phyloP scores from a whole-genome alignment of 2,329 filamentous ascomycete genomes.

The Bretziella fagacearum region DNA sequence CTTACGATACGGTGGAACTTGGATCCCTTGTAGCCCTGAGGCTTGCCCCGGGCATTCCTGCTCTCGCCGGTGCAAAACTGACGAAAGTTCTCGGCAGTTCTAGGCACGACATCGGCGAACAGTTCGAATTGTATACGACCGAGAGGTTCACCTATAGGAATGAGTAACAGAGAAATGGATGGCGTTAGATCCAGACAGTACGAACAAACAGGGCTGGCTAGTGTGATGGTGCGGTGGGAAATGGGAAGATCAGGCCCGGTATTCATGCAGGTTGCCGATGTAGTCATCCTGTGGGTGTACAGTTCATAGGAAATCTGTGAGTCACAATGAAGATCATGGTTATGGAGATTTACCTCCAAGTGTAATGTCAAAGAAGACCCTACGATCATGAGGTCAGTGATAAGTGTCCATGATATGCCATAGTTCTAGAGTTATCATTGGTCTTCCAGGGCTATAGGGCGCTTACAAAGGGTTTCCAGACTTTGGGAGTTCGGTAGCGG shows the following conservation, averaged over 20 bases:
- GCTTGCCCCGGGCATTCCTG: conserved; percentile 57
- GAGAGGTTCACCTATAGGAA: conserved; percentile 53
- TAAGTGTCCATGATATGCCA: no score
- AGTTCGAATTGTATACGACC: conserved; percentile 83
- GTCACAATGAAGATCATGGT: background rate
- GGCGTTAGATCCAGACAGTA: background rate
- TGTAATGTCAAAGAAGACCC: conserved; percentile 62
- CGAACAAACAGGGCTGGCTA: background rate
- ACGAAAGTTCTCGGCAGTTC: conserved; percentile 90
- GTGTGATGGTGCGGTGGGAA: background rate
- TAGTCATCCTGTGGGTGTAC: background rate
- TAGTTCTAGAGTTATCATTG: background rate
- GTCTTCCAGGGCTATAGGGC: background rate
- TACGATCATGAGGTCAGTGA: conserved; percentile 16
- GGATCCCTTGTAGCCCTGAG: conserved; percentile 85
- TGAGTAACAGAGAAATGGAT: background rate
- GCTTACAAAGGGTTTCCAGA: conserved; percentile 33
- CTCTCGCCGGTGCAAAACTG: conserved; percentile 92
- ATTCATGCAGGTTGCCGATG: background rate
- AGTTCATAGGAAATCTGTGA: background rate
- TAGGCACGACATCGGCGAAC: conserved; percentile 67
- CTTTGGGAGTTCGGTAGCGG: conserved; percentile 29
- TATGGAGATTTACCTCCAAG: conserved; percentile 45
- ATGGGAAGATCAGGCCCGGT: background rate
- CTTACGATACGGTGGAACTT: conserved; percentile 82